Base-by-base conservation (phyloP, 805 yeast species). In the Torulaspora franciscae region DNA sequence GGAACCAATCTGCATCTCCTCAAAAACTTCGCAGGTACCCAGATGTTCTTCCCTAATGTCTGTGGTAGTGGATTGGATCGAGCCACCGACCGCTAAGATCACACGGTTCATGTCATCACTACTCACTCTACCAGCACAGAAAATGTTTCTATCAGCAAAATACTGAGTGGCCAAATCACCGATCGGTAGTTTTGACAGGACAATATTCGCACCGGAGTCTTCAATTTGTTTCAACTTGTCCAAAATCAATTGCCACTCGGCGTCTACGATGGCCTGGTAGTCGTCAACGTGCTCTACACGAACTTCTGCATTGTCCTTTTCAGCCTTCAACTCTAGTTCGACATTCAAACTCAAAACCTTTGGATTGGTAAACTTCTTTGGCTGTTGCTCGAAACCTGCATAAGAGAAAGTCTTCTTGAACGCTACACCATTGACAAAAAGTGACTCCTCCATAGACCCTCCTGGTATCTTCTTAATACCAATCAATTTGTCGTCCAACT, bases 351-450 rank as follows among this genome's bases (percentile, higher is more conserved):
- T 79, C 46, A 93, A 71, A 51, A 93, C 80, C 66, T 83, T 86
- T 37, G 99, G 96, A 65, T 86, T 73, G 14, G 59, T 58, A 64
- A 93, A 88, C 42, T 65, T 68, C 68, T 93, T 93, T 41, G 99
- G 99, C 69, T 93, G 99, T 72, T 93, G 99, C 69, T 93, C 99
- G 65, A 93, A 93, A 2, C 99, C 99, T 37, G 99, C 99, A 59
- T 93, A 93, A 22, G 97, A 84, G 60, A 93, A 93, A 0, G 99
- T 90, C 72, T 93, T 93, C 62, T 93, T 88, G 70, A 93, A 93
- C 3, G 97, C 99, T 49, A 93, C 98, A 62, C 99, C 99, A 56
- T 86, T 79, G 42, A 93, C 79, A 56, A 89, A 85, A 50, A 80
- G 62, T 8, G 97, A 85, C 59, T 93, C 98, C 64, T 91, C 96